Conservation (phyloP, 371 early-diverging fungal species). For the Polyrhizophydium stewartii region DNA sequence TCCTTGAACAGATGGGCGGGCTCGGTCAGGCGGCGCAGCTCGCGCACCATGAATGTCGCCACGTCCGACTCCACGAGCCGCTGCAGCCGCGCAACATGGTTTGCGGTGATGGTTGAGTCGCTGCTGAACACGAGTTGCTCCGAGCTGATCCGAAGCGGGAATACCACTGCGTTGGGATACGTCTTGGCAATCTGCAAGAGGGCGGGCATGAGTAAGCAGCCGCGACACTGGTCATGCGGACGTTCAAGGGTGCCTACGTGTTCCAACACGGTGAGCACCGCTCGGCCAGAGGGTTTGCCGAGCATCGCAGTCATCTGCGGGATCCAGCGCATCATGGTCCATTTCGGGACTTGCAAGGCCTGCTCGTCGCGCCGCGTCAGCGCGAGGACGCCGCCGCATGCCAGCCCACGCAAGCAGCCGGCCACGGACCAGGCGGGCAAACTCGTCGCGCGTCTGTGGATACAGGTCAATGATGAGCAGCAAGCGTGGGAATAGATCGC, state of each 20-base stretch:
- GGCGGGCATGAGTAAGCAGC: neutral
- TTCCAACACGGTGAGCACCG: constrained; percentile 39
- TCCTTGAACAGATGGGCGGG: constrained; percentile 66
- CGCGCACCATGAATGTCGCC: constrained; percentile 16
- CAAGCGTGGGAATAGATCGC: constrained; percentile 63
- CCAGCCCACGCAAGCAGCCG: no score
- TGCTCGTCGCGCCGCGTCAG: no score
- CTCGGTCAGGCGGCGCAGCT: constrained; percentile 64
- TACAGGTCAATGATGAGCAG: constrained; percentile 63
- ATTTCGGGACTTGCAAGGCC: constrained; percentile 28
- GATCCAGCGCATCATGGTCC: constrained; percentile 74
- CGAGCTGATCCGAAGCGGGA: constrained; percentile 1
- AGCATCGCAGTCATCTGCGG: constrained; percentile 71
- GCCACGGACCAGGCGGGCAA: constrained; percentile 5
- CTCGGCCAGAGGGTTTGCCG: constrained; percentile 39
- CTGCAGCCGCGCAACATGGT: neutral
- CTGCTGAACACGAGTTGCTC: neutral
- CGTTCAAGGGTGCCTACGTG: constrained; percentile 29
- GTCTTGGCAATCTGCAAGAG: neutral
- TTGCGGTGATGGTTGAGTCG: neutral
- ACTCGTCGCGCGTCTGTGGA: constrained; percentile 30
- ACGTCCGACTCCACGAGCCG: neutral
- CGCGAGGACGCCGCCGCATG: no score
- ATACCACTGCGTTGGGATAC: neutral
- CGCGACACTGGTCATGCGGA: no score